These are phyloP conservation scores for Zygotorulaspora florentina DNA, from an alignment of 805 yeast genomes.

Conservation along the genomic window DNA sequence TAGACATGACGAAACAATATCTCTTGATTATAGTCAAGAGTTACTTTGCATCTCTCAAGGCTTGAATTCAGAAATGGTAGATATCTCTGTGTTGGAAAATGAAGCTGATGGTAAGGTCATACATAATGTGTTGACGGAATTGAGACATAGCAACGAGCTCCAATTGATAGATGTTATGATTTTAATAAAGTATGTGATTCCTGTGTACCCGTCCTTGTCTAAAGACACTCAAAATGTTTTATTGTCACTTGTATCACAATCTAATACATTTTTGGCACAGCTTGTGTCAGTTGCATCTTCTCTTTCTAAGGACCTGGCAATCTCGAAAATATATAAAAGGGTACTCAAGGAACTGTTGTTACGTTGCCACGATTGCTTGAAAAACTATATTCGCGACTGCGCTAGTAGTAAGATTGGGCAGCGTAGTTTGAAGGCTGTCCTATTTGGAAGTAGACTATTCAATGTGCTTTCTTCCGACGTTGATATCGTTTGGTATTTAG, in stretches of 20 bases:
- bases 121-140: constrained; percentile 1
- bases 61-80: neutral
- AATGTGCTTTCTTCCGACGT: constrained; percentile 22
- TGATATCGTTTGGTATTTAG: constrained; percentile 22
- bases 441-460: constrained; percentile 35
- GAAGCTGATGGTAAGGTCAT: constrained; percentile 6
- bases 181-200: constrained; percentile 14
- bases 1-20: neutral
- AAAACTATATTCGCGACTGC: constrained; percentile 11
- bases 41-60: neutral
- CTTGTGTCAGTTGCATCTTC: constrained; percentile 16
- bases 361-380: constrained; percentile 10
- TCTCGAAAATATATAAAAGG: constrained; percentile 13
- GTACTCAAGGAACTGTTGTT: constrained; percentile 16
- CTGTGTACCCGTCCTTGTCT: constrained; percentile 25
- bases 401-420: constrained; percentile 6
- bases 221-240: constrained; percentile 6
- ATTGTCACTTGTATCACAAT: constrained; percentile 6
- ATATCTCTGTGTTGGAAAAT: constrained; percentile 1
- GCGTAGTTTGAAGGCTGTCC: constrained; percentile 17
- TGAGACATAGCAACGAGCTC: constrained; percentile 1
- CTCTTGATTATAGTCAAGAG: neutral
- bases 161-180: constrained; percentile 7
- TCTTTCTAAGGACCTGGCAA: constrained; percentile 11
- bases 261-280: constrained; percentile 22